Conservation (phyloP, 805 yeast species). For the Metschnikowia kofuensis region DNA sequence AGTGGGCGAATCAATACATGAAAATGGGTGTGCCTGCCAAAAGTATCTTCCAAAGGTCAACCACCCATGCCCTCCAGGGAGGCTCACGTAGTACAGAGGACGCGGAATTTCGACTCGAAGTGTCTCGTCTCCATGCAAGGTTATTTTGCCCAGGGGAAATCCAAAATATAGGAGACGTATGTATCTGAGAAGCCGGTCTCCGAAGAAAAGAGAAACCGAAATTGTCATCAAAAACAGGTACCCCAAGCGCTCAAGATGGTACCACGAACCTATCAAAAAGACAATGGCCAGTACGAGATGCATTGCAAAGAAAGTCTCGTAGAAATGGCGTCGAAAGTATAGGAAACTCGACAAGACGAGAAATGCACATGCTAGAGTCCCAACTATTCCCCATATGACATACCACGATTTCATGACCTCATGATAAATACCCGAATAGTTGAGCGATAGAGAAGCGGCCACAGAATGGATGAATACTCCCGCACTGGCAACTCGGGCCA, state of each 20-base stretch:
- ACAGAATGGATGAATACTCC: constrained; percentile 50
- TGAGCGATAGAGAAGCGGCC: constrained; percentile 19
- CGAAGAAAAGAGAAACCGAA: constrained; percentile 35
- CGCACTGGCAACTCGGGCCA: constrained; percentile 48
- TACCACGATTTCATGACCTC: constrained; percentile 9
- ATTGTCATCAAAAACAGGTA: constrained; percentile 31
- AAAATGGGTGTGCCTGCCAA: constrained; percentile 76
- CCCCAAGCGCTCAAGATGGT: constrained; percentile 51
- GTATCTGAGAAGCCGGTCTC: constrained; percentile 37
- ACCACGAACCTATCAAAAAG: constrained; percentile 53
- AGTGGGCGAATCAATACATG: constrained; percentile 43
- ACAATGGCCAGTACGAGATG: constrained; percentile 41
- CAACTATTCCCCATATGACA: constrained; percentile 32
- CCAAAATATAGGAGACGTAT: constrained; percentile 33
- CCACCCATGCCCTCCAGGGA: constrained; percentile 56
- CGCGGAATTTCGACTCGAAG: constrained; percentile 45
- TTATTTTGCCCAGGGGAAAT: constrained; percentile 31
- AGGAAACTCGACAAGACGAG: constrained; percentile 46
- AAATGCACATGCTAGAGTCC: constrained; percentile 31
- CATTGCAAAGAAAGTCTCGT: constrained; percentile 50
- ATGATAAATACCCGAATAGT: neutral
- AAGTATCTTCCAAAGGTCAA: constrained; percentile 50
- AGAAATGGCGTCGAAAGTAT: constrained; percentile 47
- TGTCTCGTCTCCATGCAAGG: constrained; percentile 39
- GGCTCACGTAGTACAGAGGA: constrained; percentile 47